These are phyloP conservation scores for Ramalina peruviana DNA, from an alignment of 495 filamentous ascomycete species.

Conservation along the genomic window DNA sequence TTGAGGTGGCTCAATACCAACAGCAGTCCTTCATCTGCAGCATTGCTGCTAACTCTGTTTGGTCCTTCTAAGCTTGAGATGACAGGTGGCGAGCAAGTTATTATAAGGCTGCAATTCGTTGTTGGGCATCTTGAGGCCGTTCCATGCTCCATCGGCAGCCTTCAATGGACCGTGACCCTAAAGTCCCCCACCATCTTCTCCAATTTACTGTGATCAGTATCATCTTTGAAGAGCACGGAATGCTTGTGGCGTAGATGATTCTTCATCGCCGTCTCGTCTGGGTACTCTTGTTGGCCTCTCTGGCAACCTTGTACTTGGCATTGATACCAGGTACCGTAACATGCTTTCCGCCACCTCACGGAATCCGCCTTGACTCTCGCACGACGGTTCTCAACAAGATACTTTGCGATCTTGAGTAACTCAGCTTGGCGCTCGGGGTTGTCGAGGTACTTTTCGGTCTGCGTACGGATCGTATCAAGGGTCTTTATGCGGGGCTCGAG, in stretches of 20 bases:
- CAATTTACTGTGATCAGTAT: not conserved
- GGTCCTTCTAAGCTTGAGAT: no score
- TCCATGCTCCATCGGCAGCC: no score
- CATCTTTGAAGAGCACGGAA: not conserved
- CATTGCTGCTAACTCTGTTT: no score
- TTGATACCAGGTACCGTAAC: conserved; percentile 14
- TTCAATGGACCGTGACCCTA: conserved; percentile 9
- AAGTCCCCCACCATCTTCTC: not conserved
- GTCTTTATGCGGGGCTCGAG: conserved; percentile 4
- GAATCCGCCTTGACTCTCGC: conserved; percentile 3
- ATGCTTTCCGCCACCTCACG: conserved; percentile 7
- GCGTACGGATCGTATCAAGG: not conserved
- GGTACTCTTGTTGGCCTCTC: conserved; percentile 10
- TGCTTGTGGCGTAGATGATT: conserved; percentile 12
- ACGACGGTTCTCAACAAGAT: conserved; percentile 6
- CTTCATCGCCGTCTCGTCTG: not conserved
- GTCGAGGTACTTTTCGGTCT: conserved; percentile 1
- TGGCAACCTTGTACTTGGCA: conserved; percentile 5
- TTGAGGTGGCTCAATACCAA: no score
- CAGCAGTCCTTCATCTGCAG: no score
- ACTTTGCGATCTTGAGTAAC: not conserved
- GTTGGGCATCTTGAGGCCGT: no score
- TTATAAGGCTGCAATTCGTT: no score
- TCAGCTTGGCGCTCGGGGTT: not conserved
- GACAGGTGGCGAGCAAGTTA: no score